Conservation (phyloP, 2,329 filamentous ascomycete species). For the Beauveria sp. region DNA sequence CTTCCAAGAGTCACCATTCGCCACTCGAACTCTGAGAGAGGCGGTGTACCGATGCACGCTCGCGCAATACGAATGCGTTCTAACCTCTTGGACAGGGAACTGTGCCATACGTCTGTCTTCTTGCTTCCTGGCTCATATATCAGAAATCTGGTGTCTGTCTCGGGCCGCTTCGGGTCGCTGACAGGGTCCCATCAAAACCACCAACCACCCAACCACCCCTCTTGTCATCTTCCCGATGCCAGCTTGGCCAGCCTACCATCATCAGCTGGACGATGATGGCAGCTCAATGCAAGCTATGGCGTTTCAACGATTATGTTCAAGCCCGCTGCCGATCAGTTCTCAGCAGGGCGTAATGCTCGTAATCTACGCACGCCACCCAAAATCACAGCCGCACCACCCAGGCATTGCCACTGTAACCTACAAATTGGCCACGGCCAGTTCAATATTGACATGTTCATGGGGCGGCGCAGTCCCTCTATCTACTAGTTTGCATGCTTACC, state of each 20-base stretch:
- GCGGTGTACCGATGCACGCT: background rate
- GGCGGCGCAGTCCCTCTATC: background rate
- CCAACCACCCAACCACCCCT: background rate
- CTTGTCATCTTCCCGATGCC: background rate
- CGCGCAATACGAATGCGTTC: background rate
- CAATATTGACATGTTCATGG: background rate
- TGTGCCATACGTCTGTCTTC: background rate
- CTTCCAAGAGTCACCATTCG: background rate
- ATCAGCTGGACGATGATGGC: background rate
- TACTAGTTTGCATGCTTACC: background rate
- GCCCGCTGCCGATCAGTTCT: too few species aligned
- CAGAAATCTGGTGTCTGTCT: background rate
- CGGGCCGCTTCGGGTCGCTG: background rate
- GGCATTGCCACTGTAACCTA: background rate
- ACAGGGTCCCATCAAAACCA: background rate
- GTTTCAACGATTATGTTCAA: too few species aligned
- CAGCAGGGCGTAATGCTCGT: background rate
- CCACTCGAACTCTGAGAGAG: background rate
- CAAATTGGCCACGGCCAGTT: background rate
- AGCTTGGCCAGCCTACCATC: background rate
- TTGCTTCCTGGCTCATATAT: background rate
- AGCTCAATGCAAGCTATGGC: background rate
- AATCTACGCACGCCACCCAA: background rate
- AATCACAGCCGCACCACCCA: background rate
- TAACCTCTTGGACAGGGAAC: too few species aligned